Evolutionary conservation across 2,329 filamentous ascomycete genomes (phyloP).

Genomic region (Aspergillus caelatus): DNA sequence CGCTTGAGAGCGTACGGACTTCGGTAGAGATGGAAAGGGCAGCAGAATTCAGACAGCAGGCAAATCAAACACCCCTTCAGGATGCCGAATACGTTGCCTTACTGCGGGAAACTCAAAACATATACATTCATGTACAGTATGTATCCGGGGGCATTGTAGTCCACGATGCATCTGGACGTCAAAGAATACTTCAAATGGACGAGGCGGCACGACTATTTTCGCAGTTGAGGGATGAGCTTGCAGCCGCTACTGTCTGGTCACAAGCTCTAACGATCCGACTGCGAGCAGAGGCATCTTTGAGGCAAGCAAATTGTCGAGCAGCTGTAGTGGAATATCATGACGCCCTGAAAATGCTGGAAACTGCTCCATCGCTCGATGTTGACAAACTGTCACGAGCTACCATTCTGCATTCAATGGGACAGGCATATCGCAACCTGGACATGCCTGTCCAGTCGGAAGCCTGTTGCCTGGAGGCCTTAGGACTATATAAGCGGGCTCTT

Average conservation of each 20-base stretch:
- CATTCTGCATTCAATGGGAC: constrained; percentile 30
- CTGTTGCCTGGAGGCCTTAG: constrained; percentile 32
- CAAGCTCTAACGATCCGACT: constrained; percentile 20
- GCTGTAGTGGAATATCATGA: constrained; percentile 30
- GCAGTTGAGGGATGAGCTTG: constrained; percentile 28
- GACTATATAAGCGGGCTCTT: constrained; percentile 30
- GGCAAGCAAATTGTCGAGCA: constrained; percentile 23
- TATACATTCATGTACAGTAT: constrained; percentile 31
- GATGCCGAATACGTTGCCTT: constrained; percentile 23
- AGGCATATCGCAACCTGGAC: constrained; percentile 28
- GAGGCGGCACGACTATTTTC: constrained; percentile 34
- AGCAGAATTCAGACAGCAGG: constrained; percentile 12
- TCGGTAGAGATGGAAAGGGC: constrained; percentile 11
- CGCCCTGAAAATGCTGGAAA: constrained; percentile 25
- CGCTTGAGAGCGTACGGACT: constrained; percentile 17
- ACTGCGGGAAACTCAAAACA: constrained; percentile 21
- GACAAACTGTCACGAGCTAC: constrained; percentile 28
- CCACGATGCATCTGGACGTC: constrained; percentile 33
- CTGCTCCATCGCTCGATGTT: constrained; percentile 27
- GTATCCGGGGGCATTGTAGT: constrained; percentile 28
- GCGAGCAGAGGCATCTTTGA: constrained; percentile 27
- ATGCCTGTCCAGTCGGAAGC: constrained; percentile 30
- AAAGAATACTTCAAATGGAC: constrained; percentile 33
- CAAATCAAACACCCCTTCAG: constrained; percentile 12
- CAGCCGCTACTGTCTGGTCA: constrained; percentile 25